Evolutionary conservation across 371 early-diverging fungal genomes (phyloP), one percentile per base, ranked within the genome.

Genomic region (Circinella minor): DNA sequence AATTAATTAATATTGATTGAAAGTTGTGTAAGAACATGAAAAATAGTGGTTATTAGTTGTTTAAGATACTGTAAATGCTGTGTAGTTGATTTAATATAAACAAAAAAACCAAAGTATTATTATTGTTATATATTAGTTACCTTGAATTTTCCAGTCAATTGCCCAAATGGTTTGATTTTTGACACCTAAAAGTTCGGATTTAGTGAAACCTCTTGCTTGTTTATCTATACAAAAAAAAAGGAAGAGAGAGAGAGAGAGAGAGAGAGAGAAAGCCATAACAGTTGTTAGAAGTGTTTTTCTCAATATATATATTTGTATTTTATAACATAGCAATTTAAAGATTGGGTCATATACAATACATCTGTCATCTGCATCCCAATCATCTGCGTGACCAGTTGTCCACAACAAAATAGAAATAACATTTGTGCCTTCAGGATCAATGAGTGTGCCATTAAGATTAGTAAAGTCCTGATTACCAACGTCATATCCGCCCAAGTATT

Each of bases 381-480:
- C 69, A 37, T 72, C 75, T 46, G 68, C 69, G 27, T 75, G 75
- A 34, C 75, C 75, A 18, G 72, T 67, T 4, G 75, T 71, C 67
- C 69, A 71, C 18, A 71, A 60, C 61, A 74, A 37, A 15, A 74
- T 51, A 17, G 74, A 70, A n/a, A 74, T 20, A 17, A 68, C 65
- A 55, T 74, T 74, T 37, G 64, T 57, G 47, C 65, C 70, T 18
- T 70, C 70, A 17, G 65, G 55, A 27, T 64, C 51, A 57, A 57
- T 57, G 37, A 68, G 61, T 14, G 59, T 57, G 60, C 67, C 67
- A 20, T 63, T 55, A 3, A 65, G 65, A 55, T 70, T 20, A 13
- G 47, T 51, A 34, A 70, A 64, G n/a, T 37, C 70, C n/a, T 70
- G 70, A 37, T 59, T 70, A 46, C 70, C 70, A 54, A 70, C 63